These are phyloP conservation scores for Camellia sinensis DNA, from an alignment of 148 eudicot species.

Conservation along the genomic window DNA sequence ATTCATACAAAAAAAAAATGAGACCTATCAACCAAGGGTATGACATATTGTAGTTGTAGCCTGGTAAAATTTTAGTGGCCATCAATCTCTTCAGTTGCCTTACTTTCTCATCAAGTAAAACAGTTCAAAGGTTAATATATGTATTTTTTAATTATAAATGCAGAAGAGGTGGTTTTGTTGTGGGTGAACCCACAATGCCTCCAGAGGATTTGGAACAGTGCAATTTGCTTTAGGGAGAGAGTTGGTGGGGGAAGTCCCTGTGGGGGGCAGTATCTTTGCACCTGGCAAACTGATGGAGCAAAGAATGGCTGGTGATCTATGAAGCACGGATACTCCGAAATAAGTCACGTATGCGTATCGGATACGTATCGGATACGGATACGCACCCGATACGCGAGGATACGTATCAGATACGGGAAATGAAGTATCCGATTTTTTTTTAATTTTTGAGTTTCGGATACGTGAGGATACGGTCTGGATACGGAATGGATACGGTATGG, in stretches of 20 bases:
- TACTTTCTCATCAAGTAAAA: background rate
- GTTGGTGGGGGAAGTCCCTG: background rate
- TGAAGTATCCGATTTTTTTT: no score
- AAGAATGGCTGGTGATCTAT: conserved; percentile 6
- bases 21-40: conserved; percentile 1
- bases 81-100: background rate
- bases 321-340: no score
- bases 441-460: no score
- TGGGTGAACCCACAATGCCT: conserved; percentile 14
- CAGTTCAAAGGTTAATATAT: background rate
- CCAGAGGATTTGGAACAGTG: background rate
- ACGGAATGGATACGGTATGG: no score
- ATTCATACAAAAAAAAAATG: conserved; percentile 1
- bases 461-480: no score
- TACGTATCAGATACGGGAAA: no score
- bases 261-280: background rate
- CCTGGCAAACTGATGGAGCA: background rate
- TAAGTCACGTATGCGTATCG: no score
- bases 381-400: no score
- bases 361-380: no score
- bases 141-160: background rate
- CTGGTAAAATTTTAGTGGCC: background rate
- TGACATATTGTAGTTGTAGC: background rate
- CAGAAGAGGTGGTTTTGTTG: conserved; percentile 29
- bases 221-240: background rate